phyloP scores from a whole-genome alignment of 352 stramenopile species.

The Phytopythium mirpurense region DNA sequence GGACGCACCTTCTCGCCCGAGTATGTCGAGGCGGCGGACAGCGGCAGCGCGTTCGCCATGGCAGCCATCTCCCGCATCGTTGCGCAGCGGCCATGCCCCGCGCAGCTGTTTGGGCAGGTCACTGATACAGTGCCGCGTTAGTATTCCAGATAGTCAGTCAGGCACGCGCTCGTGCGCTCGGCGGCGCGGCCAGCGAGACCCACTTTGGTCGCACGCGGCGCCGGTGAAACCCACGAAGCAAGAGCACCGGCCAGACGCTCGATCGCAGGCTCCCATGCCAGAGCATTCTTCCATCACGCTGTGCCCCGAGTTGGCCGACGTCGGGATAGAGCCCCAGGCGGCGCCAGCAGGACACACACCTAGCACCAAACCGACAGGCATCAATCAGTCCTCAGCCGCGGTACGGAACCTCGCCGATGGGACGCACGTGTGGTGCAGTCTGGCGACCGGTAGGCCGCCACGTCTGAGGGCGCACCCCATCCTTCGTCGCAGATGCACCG shows the following conservation, averaged over 20 bases:
- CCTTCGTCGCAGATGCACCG: slow-evolving; percentile 54
- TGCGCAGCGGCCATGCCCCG: slow-evolving; percentile 61
- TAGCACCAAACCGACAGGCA: too few species aligned
- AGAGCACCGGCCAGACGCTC: slow-evolving; percentile 53
- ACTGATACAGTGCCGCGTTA: slow-evolving; percentile 32
- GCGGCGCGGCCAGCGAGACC: neutral
- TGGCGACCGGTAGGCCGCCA: slow-evolving; percentile 63
- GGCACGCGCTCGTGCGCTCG: too few species aligned
- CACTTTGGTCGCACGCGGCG: slow-evolving; percentile 73
- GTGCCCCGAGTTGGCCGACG: slow-evolving; percentile 27
- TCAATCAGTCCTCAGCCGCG: too few species aligned
- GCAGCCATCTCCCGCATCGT: slow-evolving; percentile 81
- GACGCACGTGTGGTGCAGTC: slow-evolving; percentile 73
- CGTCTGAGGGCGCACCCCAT: slow-evolving; percentile 59
- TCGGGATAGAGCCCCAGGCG: slow-evolving; percentile 52
- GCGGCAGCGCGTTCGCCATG: slow-evolving; percentile 49
- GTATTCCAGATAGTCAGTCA: neutral
- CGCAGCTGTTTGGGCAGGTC: slow-evolving; percentile 67
- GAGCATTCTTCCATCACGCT: slow-evolving; percentile 74
- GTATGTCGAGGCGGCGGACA: slow-evolving; percentile 72
- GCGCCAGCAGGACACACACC: slow-evolving; percentile 49
- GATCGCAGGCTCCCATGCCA: slow-evolving; percentile 83
- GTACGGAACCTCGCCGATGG: too few species aligned
- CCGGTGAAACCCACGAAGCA: slow-evolving; percentile 85
- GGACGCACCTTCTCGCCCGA: slow-evolving; percentile 25